Percentiles rank a stretch among this genome's conserved stretches.
Conservation (phyloP, 331 rosid genomes). For the Malus hybrid region DNA sequence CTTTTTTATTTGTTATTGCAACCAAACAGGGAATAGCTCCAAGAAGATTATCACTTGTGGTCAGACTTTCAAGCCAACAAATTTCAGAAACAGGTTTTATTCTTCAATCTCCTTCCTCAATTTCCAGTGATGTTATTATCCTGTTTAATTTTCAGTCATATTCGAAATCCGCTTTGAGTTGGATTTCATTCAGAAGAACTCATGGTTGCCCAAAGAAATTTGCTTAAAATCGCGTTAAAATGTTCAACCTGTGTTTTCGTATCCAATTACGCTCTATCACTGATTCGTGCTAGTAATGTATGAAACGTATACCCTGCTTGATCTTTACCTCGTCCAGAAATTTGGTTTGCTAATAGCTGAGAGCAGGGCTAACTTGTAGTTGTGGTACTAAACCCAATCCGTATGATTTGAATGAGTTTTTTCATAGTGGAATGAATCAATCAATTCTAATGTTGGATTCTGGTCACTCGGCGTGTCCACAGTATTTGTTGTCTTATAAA, state of each 20-base stretch:
- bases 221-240: not conserved
- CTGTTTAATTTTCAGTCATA: not conserved
- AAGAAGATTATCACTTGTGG: constrained; percentile 4
- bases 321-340: not conserved
- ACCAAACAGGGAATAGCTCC: constrained; percentile 21
- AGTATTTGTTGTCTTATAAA: no score
- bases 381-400: not conserved
- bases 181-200: not conserved
- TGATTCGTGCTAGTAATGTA: not conserved
- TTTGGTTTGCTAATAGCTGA: not conserved
- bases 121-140: not conserved
- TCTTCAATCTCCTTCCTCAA: constrained; percentile 7
- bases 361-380: not conserved
- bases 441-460: not conserved
- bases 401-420: not conserved
- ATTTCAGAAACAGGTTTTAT: constrained; percentile 36
- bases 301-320: not conserved
- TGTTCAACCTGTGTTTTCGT: not conserved
- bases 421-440: not conserved
- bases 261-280: not conserved
- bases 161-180: not conserved
- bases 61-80: constrained; percentile 24
- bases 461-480: not conserved
- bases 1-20: not conserved
- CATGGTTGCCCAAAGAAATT: not conserved